Evolutionary conservation across 305 asterid species (phyloP).

Genomic region (Rubia tinctorum): DNA sequence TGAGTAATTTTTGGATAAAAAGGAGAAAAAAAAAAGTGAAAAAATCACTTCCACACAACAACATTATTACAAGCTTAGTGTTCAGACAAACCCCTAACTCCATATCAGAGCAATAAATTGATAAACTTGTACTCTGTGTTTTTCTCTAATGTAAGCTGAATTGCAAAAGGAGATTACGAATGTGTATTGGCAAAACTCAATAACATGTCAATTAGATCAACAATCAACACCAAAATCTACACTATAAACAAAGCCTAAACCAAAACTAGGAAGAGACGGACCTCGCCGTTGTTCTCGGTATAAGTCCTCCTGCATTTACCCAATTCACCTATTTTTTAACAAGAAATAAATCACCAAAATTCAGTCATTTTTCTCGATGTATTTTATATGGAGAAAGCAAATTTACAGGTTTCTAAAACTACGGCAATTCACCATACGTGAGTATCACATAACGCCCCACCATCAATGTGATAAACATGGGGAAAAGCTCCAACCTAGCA

Average conservation of each 20-base stretch:
- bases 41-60: background rate
- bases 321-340: conserved; percentile 26
- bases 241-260: background rate
- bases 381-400: background rate
- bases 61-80: background rate
- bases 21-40: background rate
- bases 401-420: background rate
- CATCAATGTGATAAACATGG: conserved; percentile 64
- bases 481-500: conserved; percentile 58
- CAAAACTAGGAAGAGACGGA: background rate
- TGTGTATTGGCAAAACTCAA: background rate
- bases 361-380: background rate
- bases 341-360: background rate
- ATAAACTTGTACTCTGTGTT: background rate
- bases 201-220: background rate
- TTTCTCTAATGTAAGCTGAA: background rate
- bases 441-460: conserved; percentile 60
- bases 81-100: background rate
- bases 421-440: conserved; percentile 47
- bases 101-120: background rate
- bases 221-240: background rate
- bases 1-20: background rate
- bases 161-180: background rate
- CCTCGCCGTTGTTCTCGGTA: background rate
- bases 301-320: conserved; percentile 14